Conservation (phyloP, 148 eudicot species). For the Camellia granthamiana region DNA sequence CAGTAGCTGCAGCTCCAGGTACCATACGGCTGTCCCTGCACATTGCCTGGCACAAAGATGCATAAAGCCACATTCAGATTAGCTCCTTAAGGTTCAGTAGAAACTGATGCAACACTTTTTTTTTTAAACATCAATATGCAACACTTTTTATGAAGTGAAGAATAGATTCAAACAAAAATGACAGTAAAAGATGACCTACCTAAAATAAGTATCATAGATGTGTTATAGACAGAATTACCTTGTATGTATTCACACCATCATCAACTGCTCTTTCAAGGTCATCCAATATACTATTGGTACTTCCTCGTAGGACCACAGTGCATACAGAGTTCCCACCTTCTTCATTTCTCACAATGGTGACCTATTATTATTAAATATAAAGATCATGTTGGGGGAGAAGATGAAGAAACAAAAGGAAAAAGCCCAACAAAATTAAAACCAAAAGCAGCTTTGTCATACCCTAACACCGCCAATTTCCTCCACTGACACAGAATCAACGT, state of each 20-base stretch:
- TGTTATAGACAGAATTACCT: slow-evolving; percentile 32
- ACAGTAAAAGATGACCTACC: too few relatives aligned
- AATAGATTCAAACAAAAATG: too few relatives aligned
- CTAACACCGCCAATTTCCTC: slow-evolving; percentile 89
- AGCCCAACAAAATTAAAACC: not conserved
- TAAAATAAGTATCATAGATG: too few relatives aligned
- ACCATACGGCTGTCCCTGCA: too few relatives aligned
- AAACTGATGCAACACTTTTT: not conserved
- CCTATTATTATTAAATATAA: slow-evolving; percentile 30
- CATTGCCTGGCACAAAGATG: too few relatives aligned
- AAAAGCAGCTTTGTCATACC: slow-evolving; percentile 37
- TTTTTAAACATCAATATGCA: too few relatives aligned
- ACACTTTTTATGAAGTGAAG: too few relatives aligned
- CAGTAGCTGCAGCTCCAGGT: too few relatives aligned
- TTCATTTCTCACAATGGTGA: slow-evolving; percentile 91
- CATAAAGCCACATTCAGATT: not conserved
- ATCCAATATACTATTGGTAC: slow-evolving; percentile 97
- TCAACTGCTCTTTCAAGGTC: slow-evolving; percentile 99
- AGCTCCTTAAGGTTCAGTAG: not conserved
- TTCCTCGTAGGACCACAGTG: slow-evolving; percentile 82
- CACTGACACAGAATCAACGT: slow-evolving; percentile 80
- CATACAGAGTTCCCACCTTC: slow-evolving; percentile 88
- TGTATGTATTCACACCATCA: slow-evolving; percentile 93
- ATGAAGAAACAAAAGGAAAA: not conserved
- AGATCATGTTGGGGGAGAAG: not conserved